Evolutionary conservation across 495 filamentous ascomycete genomes (phyloP).

Genomic region (Podospora bellae-mahoneyi): DNA sequence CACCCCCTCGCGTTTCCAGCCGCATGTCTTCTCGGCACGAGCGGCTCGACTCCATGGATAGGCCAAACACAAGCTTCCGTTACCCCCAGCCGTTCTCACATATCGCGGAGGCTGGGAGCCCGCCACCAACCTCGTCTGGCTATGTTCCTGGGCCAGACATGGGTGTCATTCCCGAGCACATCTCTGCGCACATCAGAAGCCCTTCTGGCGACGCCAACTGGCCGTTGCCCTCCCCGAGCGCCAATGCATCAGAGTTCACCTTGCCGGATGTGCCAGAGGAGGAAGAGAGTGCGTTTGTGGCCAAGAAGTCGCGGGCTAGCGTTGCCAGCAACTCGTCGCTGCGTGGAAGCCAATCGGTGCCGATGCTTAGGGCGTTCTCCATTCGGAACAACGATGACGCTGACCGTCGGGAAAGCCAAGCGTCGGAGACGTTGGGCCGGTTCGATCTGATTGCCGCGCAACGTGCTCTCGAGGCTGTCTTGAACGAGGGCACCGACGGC

Average conservation of each 20-base stretch:
- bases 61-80: slow-evolving; percentile 41
- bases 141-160: slow-evolving; percentile 31
- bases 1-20: slow-evolving; percentile 49
- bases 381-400: slow-evolving; percentile 25
- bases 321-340: slow-evolving; percentile 45
- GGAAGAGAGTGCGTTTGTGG: slow-evolving; percentile 48
- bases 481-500: slow-evolving; percentile 43
- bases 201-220: slow-evolving; percentile 49
- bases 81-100: slow-evolving; percentile 35
- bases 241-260: slow-evolving; percentile 41
- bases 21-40: slow-evolving; percentile 45
- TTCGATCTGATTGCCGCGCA: slow-evolving; percentile 39
- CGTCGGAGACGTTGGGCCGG: slow-evolving; percentile 44
- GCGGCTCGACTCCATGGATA: slow-evolving; percentile 41
- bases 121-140: slow-evolving; percentile 30
- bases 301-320: slow-evolving; percentile 37
- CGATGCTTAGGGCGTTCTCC: slow-evolving; percentile 42
- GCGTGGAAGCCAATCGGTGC: slow-evolving; percentile 46
- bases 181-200: slow-evolving; percentile 38
- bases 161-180: slow-evolving; percentile 30
- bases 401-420: slow-evolving; percentile 41
- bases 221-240: slow-evolving; percentile 45
- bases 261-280: slow-evolving; percentile 74
- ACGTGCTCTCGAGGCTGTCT: slow-evolving; percentile 28
- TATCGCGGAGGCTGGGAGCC: slow-evolving; percentile 27